These are phyloP conservation scores for Graphium sp. DNA, from an alignment of 2,329 filamentous ascomycete species.

Conservation along the genomic window DNA sequence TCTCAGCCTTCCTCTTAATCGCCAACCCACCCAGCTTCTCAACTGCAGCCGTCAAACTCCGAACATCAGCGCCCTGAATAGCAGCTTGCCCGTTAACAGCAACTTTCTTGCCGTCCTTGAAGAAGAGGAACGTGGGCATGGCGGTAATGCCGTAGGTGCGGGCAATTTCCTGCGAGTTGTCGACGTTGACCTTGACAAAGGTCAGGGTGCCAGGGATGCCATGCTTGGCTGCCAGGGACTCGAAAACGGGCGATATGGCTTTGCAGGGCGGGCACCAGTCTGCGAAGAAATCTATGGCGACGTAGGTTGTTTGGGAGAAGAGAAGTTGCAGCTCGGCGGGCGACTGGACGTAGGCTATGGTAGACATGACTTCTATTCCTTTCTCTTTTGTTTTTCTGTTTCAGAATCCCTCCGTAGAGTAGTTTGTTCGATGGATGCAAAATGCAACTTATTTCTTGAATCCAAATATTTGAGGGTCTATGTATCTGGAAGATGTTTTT, in stretches of 20 bases:
- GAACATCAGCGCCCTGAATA: slow-evolving; percentile 17
- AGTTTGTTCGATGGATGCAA: not conserved
- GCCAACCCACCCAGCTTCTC: slow-evolving; percentile 19
- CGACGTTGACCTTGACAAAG: slow-evolving; percentile 44
- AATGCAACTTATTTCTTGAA: not conserved
- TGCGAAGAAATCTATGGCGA: slow-evolving; percentile 40
- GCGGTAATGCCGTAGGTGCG: slow-evolving; percentile 29
- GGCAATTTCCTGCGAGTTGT: slow-evolving; percentile 31
- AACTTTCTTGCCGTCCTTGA: slow-evolving; percentile 34
- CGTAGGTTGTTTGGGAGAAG: slow-evolving; percentile 27
- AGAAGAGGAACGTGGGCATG: slow-evolving; percentile 44
- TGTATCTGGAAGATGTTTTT: no score
- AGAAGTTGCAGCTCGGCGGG: slow-evolving; percentile 30
- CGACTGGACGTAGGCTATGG: no score
- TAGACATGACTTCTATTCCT: no score
- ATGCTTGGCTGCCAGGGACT: slow-evolving; percentile 24
- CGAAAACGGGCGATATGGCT: slow-evolving; percentile 37
- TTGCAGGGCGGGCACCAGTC: slow-evolving; percentile 47
- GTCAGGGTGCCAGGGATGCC: slow-evolving; percentile 20
- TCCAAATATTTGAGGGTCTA: not conserved
- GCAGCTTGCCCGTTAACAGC: slow-evolving; percentile 12
- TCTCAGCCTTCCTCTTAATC: slow-evolving; percentile 11
- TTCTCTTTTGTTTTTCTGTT: not conserved
- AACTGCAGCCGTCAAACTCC: slow-evolving; percentile 13
- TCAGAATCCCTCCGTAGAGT: not conserved